Evolutionary conservation across 1,284 basidiomycete genomes (phyloP).

Genomic region (Ceratobasidium sp.): DNA sequence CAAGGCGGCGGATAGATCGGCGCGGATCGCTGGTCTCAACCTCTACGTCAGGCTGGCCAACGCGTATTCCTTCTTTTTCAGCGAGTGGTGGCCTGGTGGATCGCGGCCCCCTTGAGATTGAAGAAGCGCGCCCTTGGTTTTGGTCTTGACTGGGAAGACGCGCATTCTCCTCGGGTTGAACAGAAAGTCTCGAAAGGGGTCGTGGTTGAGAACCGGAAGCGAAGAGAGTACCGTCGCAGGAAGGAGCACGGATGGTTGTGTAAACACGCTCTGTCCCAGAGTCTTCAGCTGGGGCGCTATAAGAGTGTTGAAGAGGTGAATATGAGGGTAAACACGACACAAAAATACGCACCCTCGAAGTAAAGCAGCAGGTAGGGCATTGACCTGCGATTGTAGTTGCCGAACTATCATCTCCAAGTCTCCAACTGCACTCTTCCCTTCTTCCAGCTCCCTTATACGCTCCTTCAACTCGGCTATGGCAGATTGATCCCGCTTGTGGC

Average conservation of each 20-base stretch:
- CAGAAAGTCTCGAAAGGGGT: conserved; percentile 26
- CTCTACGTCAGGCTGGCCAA: conserved; percentile 32
- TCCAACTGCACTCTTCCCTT: conserved; percentile 22
- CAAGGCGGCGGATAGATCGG: conserved; percentile 35
- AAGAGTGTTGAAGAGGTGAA: background rate
- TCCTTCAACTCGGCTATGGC: conserved; percentile 26
- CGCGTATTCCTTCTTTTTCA: conserved; percentile 29
- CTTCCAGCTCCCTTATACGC: conserved; percentile 15
- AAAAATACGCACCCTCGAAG: background rate
- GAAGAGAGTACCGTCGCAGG: background rate
- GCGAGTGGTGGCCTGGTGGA: conserved; percentile 26
- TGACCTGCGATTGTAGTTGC: conserved; percentile 35
- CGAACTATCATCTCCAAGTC: conserved; percentile 21
- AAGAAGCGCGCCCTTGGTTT: conserved; percentile 28
- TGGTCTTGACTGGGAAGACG: conserved; percentile 22
- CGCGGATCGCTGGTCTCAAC: conserved; percentile 22
- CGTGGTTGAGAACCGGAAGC: conserved; percentile 7
- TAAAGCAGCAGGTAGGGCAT: conserved; percentile 2
- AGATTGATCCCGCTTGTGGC: background rate
- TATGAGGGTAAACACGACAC: too few species aligned
- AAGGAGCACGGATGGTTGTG: conserved; percentile 29
- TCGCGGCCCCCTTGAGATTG: conserved; percentile 21
- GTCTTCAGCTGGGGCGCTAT: conserved; percentile 1
- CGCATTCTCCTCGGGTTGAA: conserved; percentile 23
- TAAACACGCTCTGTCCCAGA: conserved; percentile 24